Conservation (phyloP, 2,329 filamentous ascomycete genomes). For the Lecanicillium sp. region DNA sequence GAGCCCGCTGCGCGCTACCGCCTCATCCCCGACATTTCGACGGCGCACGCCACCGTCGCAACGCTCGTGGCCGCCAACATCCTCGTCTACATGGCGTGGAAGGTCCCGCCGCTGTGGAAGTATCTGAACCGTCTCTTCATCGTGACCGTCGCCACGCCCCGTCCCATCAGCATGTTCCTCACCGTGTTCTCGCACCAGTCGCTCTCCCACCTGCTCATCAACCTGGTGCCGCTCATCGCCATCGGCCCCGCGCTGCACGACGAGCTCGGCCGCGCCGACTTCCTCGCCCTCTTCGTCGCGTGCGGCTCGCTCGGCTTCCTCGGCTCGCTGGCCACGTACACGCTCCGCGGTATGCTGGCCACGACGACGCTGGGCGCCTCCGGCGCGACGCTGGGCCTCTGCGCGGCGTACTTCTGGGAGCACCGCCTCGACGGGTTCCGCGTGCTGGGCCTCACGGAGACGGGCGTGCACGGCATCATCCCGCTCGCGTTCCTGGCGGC, state of each 20-base stretch:
- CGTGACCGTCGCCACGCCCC: constrained; percentile 57
- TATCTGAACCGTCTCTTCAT: constrained; percentile 64
- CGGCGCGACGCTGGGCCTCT: constrained; percentile 55
- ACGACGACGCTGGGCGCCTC: constrained; percentile 60
- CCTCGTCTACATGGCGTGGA: constrained; percentile 53
- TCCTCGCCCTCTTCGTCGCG: constrained; percentile 60
- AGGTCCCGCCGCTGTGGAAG: constrained; percentile 57
- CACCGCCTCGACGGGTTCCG: constrained; percentile 51
- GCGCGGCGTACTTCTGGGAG: constrained; percentile 56
- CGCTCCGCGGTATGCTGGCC: constrained; percentile 38
- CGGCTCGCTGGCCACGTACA: constrained; percentile 47
- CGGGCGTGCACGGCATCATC: constrained; percentile 49
- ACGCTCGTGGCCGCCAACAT: constrained; percentile 56
- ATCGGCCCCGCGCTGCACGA: constrained; percentile 63
- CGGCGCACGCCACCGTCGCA: constrained; percentile 58
- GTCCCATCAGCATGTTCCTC: constrained; percentile 54
- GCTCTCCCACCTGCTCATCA: constrained; percentile 53
- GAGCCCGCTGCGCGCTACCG: constrained; percentile 47
- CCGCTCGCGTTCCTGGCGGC: constrained; percentile 47
- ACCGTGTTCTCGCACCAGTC: constrained; percentile 65
- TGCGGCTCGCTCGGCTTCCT: constrained; percentile 54
- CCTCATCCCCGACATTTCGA: constrained; percentile 54
- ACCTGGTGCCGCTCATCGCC: constrained; percentile 61
- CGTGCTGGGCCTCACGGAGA: constrained; percentile 51
- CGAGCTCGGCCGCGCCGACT: constrained; percentile 62